Percentiles rank a stretch among this genome's conserved stretches.
Evolutionary conservation across 176 grass and related monocot species (phyloP).

Genomic region (Cocos nucifera): DNA sequence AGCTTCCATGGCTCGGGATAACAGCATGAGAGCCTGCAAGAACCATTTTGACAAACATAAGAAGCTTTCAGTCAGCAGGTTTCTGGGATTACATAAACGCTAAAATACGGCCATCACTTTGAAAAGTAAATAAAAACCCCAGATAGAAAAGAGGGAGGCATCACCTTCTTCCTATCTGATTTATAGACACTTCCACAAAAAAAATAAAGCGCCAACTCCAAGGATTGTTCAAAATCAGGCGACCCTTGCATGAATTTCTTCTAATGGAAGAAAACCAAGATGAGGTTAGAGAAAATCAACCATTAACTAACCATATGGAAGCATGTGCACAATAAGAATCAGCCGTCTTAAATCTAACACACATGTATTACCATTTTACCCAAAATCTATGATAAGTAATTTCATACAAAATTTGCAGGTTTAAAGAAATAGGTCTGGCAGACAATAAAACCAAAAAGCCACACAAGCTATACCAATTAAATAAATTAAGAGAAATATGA

Average conservation of each 20-base stretch:
- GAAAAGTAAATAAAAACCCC: neutral
- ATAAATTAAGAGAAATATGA: too few species aligned
- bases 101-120: constrained; percentile 1
- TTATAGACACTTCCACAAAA: constrained; percentile 58
- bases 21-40: constrained; percentile 66
- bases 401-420: too few species aligned
- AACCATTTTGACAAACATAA: constrained; percentile 17
- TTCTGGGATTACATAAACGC: neutral
- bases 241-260: constrained; percentile 62
- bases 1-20: constrained; percentile 74
- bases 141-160: neutral
- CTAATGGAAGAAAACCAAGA: constrained; percentile 51
- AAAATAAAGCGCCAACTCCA: constrained; percentile 59
- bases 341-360: too few species aligned
- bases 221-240: constrained; percentile 62
- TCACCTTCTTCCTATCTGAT: constrained; percentile 75
- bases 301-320: neutral
- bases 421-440: too few species aligned
- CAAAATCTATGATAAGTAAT: too few species aligned
- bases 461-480: too few species aligned
- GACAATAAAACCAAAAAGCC: too few species aligned
- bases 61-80: constrained; percentile 1
- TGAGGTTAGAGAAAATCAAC: constrained; percentile 21
- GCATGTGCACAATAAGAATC: too few species aligned
- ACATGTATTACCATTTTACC: too few species aligned